Conservation (phyloP, 2,329 filamentous ascomycete species). For the Albifimbria verrucaria region DNA sequence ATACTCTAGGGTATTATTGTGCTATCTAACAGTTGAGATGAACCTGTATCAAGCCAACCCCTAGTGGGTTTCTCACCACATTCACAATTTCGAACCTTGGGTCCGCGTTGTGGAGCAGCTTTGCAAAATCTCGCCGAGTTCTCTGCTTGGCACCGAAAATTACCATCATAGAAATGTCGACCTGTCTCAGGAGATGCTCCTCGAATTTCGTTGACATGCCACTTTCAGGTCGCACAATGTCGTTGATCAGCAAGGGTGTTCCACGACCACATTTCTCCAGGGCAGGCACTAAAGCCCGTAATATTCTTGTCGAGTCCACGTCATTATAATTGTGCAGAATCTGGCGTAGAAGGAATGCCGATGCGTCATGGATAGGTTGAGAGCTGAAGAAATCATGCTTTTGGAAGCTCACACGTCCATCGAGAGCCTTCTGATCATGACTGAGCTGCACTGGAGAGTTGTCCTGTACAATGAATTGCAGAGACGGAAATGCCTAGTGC, state of each 20-base stretch:
- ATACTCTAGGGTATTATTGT: too few relatives aligned
- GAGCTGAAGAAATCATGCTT: conserved; percentile 22
- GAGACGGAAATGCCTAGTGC: conserved; percentile 11
- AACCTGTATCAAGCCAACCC: too few relatives aligned
- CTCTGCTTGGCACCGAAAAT: conserved; percentile 19
- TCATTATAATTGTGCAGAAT: conserved; percentile 20
- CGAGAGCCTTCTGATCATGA: conserved; percentile 7
- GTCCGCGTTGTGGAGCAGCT: conserved; percentile 1
- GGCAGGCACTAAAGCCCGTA: conserved; percentile 18
- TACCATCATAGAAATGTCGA: conserved; percentile 22
- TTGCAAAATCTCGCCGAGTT: conserved; percentile 15
- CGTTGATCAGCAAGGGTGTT: conserved; percentile 20
- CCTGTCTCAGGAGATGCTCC: conserved; percentile 16
- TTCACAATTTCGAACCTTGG: conserved; percentile 1
- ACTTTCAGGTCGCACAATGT: conserved; percentile 14
- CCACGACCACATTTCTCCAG: conserved; percentile 14
- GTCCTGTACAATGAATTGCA: conserved; percentile 23
- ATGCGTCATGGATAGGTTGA: conserved; percentile 14
- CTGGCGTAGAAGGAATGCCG: conserved; percentile 20
- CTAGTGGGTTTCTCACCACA: too few relatives aligned
- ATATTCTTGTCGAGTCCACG: conserved; percentile 18
- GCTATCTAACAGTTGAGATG: too few relatives aligned
- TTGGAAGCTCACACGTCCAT: conserved; percentile 5
- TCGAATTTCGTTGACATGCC: not conserved
- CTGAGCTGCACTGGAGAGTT: conserved; percentile 12